Evolutionary conservation across 495 filamentous ascomycete species (phyloP), one percentile per base, ranked within the genome.

Genomic region (Hypoxylon fuscum): DNA sequence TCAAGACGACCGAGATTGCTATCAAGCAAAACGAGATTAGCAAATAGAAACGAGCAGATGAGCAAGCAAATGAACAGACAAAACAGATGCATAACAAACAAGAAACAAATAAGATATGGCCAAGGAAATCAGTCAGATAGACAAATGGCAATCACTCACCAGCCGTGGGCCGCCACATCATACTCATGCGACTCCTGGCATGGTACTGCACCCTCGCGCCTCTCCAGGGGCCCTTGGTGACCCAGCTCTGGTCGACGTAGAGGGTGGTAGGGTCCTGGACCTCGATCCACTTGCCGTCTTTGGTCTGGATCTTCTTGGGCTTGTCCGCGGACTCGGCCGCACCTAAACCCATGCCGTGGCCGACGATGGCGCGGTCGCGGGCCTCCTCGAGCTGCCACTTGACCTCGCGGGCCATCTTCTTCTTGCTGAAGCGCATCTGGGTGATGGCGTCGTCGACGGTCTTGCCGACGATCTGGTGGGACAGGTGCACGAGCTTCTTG

Each of bases 361-460:
- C 81, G 45, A 90, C 89, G 55, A 96, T 77, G 44, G 95, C 95
- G 64, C 84, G 74, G 69, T 94, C 88, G 56, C 87, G 84, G 5
- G 95, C 93, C 48, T 87, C 75, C 71, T 91, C 81, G 14, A 98
- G 79, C 74, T 95, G 90, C 63, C 81, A 83, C 52, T 82, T 72
- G 11, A 97, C 89, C 68, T 96, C 90, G 69, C 82, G 80, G 9
- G 95, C 92, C 44, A 86, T 90, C 81, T 92, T 93, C 86, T 98
- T 98, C 83, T 90, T 90, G 74, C 87, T 91, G 76, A 93, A 97
- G 31, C 88, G 86, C 94, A 98, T 97, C 83, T 98, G 95, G 62
- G 89, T 75, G 56, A 98, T 90, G 11, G 95, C 95, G 25, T 98
- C 94, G 37, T 91, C 91, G 65, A 98, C 80, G 22, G 87, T 88